Evolutionary conservation across 2,329 filamentous ascomycete species (phyloP).

Genomic region (Clarireedia sp.): DNA sequence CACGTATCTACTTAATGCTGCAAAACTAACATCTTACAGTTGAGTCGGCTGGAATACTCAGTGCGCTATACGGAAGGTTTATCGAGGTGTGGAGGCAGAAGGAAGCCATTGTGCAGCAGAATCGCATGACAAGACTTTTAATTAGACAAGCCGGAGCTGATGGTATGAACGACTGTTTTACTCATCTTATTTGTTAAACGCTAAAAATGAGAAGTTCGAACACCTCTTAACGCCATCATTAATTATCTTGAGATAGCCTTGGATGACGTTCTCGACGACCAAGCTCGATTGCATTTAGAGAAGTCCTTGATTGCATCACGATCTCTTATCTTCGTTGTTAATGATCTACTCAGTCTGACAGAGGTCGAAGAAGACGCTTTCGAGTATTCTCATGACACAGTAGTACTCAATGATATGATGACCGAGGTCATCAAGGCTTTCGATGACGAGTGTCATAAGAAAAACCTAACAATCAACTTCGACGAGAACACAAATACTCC

Average conservation of each 20-base stretch:
- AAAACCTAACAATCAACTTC: slow-evolving; percentile 12
- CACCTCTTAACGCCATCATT: slow-evolving; percentile 89
- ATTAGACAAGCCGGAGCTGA: slow-evolving; percentile 3
- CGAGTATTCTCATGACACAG: slow-evolving; percentile 71
- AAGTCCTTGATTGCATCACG: slow-evolving; percentile 87
- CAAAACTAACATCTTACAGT: slow-evolving; percentile 33
- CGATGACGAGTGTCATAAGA: slow-evolving; percentile 55
- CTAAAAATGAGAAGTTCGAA: slow-evolving; percentile 59
- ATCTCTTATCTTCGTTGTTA: slow-evolving; percentile 88
- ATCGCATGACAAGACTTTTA: slow-evolving; percentile 68
- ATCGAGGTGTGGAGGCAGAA: slow-evolving; percentile 93
- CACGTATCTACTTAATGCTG: accelerated
- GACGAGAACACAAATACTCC: slow-evolving; percentile 13
- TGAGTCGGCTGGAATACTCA: slow-evolving; percentile 81
- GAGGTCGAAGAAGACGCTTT: slow-evolving; percentile 77
- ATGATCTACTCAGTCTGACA: slow-evolving; percentile 80
- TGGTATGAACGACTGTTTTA: not conserved
- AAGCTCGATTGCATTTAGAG: slow-evolving; percentile 76
- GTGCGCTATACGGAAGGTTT: slow-evolving; percentile 78
- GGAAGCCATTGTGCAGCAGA: slow-evolving; percentile 68
- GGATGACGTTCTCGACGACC: slow-evolving; percentile 68
- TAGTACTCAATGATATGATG: slow-evolving; percentile 64
- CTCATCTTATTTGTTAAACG: not conserved
- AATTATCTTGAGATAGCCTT: slow-evolving; percentile 89
- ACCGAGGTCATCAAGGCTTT: slow-evolving; percentile 71